A percentile compares a stretch with the other conserved stretches of the same genome.
phyloP scores from a whole-genome alignment of 2,329 filamentous ascomycete genomes.

The Coniochaeta prunicola region DNA sequence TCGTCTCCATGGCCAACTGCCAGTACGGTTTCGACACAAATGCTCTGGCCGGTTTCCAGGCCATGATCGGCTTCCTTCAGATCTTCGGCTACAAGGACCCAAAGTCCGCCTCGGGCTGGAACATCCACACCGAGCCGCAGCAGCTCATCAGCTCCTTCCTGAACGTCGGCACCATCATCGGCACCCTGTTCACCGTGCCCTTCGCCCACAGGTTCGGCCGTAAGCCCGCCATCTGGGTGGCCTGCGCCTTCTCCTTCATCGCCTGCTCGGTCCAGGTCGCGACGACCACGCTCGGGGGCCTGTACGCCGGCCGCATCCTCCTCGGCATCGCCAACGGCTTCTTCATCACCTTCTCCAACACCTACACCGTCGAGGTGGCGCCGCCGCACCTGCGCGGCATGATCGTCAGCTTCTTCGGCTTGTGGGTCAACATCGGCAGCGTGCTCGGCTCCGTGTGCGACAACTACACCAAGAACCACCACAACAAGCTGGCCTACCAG shows the following conservation, averaged over 20 bases:
- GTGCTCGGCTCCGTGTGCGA: slow-evolving; percentile 43
- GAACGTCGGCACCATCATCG: slow-evolving; percentile 38
- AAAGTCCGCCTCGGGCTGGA: slow-evolving; percentile 31
- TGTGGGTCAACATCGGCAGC: slow-evolving; percentile 20
- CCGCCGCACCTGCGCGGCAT: slow-evolving; percentile 19
- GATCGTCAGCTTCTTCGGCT: slow-evolving; percentile 29
- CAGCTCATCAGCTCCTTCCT: slow-evolving; percentile 41
- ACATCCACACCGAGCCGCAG: slow-evolving; percentile 34
- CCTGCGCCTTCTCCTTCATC: slow-evolving; percentile 38
- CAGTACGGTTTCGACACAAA: background rate
- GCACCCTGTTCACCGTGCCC: slow-evolving; percentile 31
- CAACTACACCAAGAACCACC: slow-evolving; percentile 34
- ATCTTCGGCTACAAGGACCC: slow-evolving; percentile 8
- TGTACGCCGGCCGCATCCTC: slow-evolving; percentile 47
- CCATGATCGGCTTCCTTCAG: background rate
- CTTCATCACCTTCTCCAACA: slow-evolving; percentile 43
- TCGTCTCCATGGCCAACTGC: background rate
- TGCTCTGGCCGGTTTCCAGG: background rate
- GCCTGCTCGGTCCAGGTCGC: slow-evolving; percentile 54
- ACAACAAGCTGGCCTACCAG: slow-evolving; percentile 27
- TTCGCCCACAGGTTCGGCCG: slow-evolving; percentile 24
- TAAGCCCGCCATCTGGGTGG: slow-evolving; percentile 33
- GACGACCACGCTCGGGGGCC: slow-evolving; percentile 40
- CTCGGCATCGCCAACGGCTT: slow-evolving; percentile 50
- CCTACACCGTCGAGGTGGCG: slow-evolving; percentile 24